Conservation (phyloP, 192 early-diverging fungal species). For the Podila minutissima region DNA sequence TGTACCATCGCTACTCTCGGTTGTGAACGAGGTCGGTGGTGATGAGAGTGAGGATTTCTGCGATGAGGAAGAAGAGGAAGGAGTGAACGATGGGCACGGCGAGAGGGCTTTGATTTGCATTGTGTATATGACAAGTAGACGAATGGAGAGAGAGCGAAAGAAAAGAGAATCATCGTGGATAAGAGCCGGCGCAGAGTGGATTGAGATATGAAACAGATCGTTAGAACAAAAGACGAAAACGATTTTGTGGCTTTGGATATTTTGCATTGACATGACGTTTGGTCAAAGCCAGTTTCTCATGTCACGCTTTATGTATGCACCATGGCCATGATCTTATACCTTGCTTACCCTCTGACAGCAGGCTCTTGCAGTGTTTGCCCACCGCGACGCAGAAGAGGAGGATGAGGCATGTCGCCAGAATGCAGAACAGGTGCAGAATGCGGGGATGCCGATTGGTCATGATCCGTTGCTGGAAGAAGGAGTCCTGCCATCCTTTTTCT, state of each 20-base stretch:
- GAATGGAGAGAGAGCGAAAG: neutral
- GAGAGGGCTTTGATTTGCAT: too few relatives aligned
- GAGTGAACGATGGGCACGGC: too few relatives aligned
- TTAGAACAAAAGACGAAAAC: too few relatives aligned
- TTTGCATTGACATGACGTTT: too few relatives aligned
- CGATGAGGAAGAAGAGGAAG: neutral
- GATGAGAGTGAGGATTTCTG: neutral
- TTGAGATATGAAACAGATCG: too few relatives aligned
- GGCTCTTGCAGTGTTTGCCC: neutral
- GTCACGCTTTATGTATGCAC: too few relatives aligned
- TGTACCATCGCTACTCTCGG: neutral
- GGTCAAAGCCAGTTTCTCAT: too few relatives aligned
- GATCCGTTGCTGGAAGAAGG: neutral
- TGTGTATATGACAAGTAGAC: neutral
- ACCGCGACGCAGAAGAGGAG: conserved; percentile 20
- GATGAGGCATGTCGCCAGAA: neutral
- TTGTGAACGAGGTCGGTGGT: neutral
- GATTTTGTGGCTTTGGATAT: too few relatives aligned
- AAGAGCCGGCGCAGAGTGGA: too few relatives aligned
- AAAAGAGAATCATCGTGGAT: too few relatives aligned
- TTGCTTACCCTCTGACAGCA: too few relatives aligned
- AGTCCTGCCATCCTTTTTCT: neutral
- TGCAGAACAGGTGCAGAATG: conserved; percentile 2
- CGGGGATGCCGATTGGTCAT: neutral
- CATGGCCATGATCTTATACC: too few relatives aligned